Evolutionary conservation across 805 yeast species (phyloP), one percentile per base, ranked within the genome.

Genomic region (Yarrowia sp.): DNA sequence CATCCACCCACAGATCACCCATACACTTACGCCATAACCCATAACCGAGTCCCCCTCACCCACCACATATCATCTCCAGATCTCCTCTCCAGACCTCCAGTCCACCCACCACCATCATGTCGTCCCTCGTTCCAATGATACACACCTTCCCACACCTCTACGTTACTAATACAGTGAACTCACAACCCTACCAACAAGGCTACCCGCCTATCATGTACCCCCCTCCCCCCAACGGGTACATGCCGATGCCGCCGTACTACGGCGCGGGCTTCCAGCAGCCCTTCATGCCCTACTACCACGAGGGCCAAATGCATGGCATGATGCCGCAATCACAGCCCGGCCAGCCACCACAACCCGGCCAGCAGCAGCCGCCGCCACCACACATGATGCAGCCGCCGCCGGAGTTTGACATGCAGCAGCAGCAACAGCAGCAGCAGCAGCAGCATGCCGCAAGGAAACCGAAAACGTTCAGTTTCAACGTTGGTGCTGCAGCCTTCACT

Each of bases 141-240:
- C 28, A 22, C 28, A 3, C 28, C 5, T 22, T 22, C 28, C 15
- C 14, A 4, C 41, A 11, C n/a, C 32, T 11, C 33, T 6, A 22
- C 5, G 28, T 22, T 22, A 42, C 61, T 55, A 55, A 55, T 47
- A 8, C 38, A 55, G 61, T 58, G 64, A 58, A 58, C 64, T 44
- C 64, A 58, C 64, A 58, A 58, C 64, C 47, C 64, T 44, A 32
- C 42, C 51, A 35, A 35, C 64, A 42, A 58, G 50, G 50, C 39
- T 57, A 57, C 50, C 63, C 63, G 41, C 63, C 63, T 6, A 33
- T 57, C 36, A 57, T 57, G 63, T 57, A 42, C 48, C 48, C 38
- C 36, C 48, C 13, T 18, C 47, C 41, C 41, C 50, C 60, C 44
- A 48, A 48, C 55, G 60, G 32, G 32, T 57, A 57, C 63, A 57